These are phyloP conservation scores for Pyrenochaeta sp. DNA, from an alignment of 2,329 filamentous ascomycete species.

Conservation along the genomic window DNA sequence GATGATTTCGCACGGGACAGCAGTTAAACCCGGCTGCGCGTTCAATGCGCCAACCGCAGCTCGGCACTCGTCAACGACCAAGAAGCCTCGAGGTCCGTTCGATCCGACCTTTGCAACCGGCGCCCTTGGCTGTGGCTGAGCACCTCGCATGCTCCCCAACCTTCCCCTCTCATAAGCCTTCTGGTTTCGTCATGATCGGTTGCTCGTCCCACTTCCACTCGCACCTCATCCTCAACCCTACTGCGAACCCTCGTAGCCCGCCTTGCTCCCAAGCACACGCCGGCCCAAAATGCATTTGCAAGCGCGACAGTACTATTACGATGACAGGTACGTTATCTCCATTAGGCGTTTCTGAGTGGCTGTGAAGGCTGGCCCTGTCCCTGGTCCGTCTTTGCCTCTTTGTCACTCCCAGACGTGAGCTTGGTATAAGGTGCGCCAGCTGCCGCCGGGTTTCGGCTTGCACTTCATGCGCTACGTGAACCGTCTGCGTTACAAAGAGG, in stretches of 20 bases:
- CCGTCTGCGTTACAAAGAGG: too few relatives aligned
- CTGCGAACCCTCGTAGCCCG: slow-evolving; percentile 1
- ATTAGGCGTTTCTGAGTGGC: too few relatives aligned
- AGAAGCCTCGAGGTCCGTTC: slow-evolving; percentile 6
- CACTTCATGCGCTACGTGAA: too few relatives aligned
- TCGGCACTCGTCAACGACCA: not conserved
- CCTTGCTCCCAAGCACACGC: slow-evolving; percentile 7
- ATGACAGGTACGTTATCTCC: slow-evolving; percentile 32
- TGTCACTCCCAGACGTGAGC: not conserved
- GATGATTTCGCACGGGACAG: too few relatives aligned
- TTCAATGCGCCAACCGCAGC: too few relatives aligned
- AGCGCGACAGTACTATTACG: slow-evolving; percentile 25
- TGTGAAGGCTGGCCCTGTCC: not conserved
- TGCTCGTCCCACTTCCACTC: slow-evolving; percentile 11
- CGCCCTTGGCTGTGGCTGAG: slow-evolving; percentile 22
- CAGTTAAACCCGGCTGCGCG: too few relatives aligned
- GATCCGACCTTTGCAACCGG: slow-evolving; percentile 8
- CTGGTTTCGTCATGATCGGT: slow-evolving; percentile 14
- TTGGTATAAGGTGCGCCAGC: too few relatives aligned
- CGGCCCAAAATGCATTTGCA: slow-evolving; percentile 21
- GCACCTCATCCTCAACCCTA: slow-evolving; percentile 15
- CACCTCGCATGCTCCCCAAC: slow-evolving; percentile 7
- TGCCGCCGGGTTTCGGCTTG: too few relatives aligned
- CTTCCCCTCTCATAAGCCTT: slow-evolving; percentile 11
- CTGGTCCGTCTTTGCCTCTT: not conserved